Conservation (phyloP, 2,329 filamentous ascomycete genomes). For the Penicillium sp. region DNA sequence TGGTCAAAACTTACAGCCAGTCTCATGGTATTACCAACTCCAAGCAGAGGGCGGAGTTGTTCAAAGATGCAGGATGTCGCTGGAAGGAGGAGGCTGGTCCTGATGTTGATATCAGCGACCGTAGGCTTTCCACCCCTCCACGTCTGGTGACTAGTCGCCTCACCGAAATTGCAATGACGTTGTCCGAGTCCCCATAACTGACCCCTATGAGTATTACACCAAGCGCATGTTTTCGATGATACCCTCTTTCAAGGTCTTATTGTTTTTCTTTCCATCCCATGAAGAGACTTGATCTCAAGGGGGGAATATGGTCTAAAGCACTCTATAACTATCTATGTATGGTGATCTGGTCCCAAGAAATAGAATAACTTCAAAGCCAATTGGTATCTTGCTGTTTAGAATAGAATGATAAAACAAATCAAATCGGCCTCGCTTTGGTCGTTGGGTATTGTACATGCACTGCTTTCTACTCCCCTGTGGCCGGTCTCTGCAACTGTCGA, state of each 20-base stretch:
- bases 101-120: conserved; percentile 54
- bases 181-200: background rate
- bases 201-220: background rate
- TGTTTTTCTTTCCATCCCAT: background rate
- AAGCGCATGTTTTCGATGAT: background rate
- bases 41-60: conserved; percentile 48
- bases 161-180: conserved; percentile 49
- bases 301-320: background rate
- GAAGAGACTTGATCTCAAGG: background rate
- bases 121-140: conserved; percentile 53
- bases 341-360: background rate
- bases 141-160: conserved; percentile 52
- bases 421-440: background rate
- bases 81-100: conserved; percentile 54
- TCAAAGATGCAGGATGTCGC: conserved; percentile 47
- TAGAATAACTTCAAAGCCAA: background rate
- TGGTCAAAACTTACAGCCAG: conserved; percentile 43
- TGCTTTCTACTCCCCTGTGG: background rate
- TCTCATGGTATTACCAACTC: conserved; percentile 43
- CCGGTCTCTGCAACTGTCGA: background rate
- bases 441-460: conserved; percentile 16
- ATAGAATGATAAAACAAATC: background rate
- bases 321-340: background rate
- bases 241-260: no score
- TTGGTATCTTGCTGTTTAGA: conserved; percentile 6